A percentile compares a stretch with the other conserved stretches of the same genome.
These are phyloP conservation scores for Dothiorella sarmentorum DNA, from an alignment of 2,329 filamentous ascomycete genomes.

Conservation along the genomic window DNA sequence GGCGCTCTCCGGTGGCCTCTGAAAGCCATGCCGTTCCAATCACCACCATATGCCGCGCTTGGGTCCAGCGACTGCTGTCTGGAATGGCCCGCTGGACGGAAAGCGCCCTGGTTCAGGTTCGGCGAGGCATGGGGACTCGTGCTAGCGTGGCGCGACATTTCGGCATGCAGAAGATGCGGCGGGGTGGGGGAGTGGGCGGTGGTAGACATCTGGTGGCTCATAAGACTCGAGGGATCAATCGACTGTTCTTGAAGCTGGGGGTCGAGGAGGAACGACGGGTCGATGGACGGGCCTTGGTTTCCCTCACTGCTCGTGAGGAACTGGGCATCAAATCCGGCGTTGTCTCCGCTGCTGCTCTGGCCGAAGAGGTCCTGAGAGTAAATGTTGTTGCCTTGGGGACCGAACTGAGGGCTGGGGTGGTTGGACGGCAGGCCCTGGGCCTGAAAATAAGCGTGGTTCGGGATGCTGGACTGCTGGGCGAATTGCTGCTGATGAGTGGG, in stretches of 20 bases:
- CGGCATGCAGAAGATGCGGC: slow-evolving; percentile 55
- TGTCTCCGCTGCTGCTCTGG: slow-evolving; percentile 24
- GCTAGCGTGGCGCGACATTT: slow-evolving; percentile 50
- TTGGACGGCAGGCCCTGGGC: slow-evolving; percentile 50
- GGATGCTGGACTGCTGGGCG: slow-evolving; percentile 38
- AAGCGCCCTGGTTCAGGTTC: slow-evolving; percentile 50
- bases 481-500: slow-evolving; percentile 46
- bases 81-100: slow-evolving; percentile 55
- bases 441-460: slow-evolving; percentile 43
- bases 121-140: slow-evolving; percentile 54
- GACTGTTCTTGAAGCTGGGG: slow-evolving; percentile 42
- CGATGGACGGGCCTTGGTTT: slow-evolving; percentile 55
- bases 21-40: slow-evolving; percentile 64
- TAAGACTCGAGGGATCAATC: slow-evolving; percentile 45
- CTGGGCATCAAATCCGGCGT: slow-evolving; percentile 29
- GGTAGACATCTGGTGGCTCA: slow-evolving; percentile 50
- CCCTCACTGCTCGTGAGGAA: slow-evolving; percentile 58
- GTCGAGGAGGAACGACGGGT: slow-evolving; percentile 57
- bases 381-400: slow-evolving; percentile 36
- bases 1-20: slow-evolving; percentile 78
- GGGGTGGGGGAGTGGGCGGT: slow-evolving; percentile 53
- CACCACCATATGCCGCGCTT: slow-evolving; percentile 56
- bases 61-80: slow-evolving; percentile 61
- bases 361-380: slow-evolving; percentile 35
- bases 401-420: slow-evolving; percentile 44